Percentiles rank a stretch among this genome's conserved stretches.
These are phyloP conservation scores for Tylopilus rubrobrunneus DNA, from an alignment of 768 basidiomycete species.

Conservation along the genomic window DNA sequence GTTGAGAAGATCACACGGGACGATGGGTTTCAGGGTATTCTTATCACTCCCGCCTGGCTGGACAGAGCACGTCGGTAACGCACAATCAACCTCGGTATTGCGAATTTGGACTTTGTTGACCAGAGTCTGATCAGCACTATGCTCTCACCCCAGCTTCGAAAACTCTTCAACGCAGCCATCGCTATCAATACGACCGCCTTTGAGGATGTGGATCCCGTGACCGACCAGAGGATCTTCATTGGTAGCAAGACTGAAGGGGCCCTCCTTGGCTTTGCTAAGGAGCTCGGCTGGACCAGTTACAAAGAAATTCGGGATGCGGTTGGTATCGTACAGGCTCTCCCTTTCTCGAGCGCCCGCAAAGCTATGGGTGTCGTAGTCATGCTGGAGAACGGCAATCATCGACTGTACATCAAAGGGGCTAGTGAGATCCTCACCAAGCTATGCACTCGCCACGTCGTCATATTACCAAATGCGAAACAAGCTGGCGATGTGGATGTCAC, in stretches of 20 bases:
- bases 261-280: conserved; percentile 79
- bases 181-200: conserved; percentile 95
- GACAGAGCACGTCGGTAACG: too few relatives aligned
- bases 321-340: conserved; percentile 78
- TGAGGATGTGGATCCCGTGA: conserved; percentile 68
- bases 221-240: conserved; percentile 60
- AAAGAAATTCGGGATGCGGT: conserved; percentile 57
- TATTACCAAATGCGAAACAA: conserved; percentile 32
- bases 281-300: conserved; percentile 74
- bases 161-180: conserved; percentile 80
- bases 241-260: conserved; percentile 97
- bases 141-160: conserved; percentile 55
- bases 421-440: conserved; percentile 86
- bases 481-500: conserved; percentile 19
- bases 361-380: conserved; percentile 89
- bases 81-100: too few relatives aligned
- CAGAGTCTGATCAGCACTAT: conserved; percentile 61
- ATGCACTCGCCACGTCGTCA: conserved; percentile 71
- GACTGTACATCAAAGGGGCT: conserved; percentile 89
- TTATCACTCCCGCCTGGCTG: too few relatives aligned
- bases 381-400: conserved; percentile 46
- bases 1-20: too few relatives aligned
- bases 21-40: too few relatives aligned
- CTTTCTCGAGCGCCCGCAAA: conserved; percentile 92
- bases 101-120: conserved; percentile 85